Evolutionary conservation across 192 early-diverging fungal genomes (phyloP).

Genomic region (Coemansia sp.): DNA sequence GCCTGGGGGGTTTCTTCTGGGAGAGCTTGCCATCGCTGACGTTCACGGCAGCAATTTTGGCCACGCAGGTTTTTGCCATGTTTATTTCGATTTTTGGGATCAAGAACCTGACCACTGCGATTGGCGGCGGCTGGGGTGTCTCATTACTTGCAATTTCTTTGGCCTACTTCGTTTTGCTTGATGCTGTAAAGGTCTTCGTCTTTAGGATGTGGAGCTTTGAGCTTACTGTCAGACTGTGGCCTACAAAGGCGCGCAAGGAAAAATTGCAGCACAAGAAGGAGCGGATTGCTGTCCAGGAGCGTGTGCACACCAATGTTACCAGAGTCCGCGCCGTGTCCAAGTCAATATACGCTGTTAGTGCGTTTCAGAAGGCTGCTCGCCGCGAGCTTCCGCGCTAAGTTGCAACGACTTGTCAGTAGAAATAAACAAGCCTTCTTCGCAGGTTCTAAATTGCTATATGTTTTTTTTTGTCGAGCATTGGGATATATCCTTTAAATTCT

Average conservation of each 20-base stretch:
- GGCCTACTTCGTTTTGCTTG: slow-evolving; percentile 80
- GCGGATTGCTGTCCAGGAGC: slow-evolving; percentile 51
- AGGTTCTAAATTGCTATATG: too few species aligned
- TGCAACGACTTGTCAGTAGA: too few species aligned
- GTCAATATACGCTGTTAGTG: slow-evolving; percentile 36
- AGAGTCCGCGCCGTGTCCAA: slow-evolving; percentile 41
- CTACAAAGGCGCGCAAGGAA: slow-evolving; percentile 60
- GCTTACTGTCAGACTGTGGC: slow-evolving; percentile 82
- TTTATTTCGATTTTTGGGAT: slow-evolving; percentile 76
- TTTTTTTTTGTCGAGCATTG: too few species aligned
- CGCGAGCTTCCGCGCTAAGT: slow-evolving; percentile 9
- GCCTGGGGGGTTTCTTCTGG: slow-evolving; percentile 84
- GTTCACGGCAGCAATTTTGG: slow-evolving; percentile 80
- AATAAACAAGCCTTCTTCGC: too few species aligned
- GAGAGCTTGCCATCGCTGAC: slow-evolving; percentile 76
- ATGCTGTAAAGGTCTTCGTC: slow-evolving; percentile 88
- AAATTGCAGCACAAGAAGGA: slow-evolving; percentile 61
- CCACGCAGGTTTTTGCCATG: slow-evolving; percentile 89
- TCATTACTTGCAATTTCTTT: slow-evolving; percentile 72
- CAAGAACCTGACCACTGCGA: slow-evolving; percentile 56
- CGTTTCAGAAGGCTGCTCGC: slow-evolving; percentile 34
- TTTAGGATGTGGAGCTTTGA: slow-evolving; percentile 88
- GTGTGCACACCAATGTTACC: slow-evolving; percentile 46
- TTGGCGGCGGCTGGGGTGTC: slow-evolving; percentile 75
- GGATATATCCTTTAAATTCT: too few species aligned